Conservation (phyloP, 2,329 filamentous ascomycete species). For the Aspergillus sp. region DNA sequence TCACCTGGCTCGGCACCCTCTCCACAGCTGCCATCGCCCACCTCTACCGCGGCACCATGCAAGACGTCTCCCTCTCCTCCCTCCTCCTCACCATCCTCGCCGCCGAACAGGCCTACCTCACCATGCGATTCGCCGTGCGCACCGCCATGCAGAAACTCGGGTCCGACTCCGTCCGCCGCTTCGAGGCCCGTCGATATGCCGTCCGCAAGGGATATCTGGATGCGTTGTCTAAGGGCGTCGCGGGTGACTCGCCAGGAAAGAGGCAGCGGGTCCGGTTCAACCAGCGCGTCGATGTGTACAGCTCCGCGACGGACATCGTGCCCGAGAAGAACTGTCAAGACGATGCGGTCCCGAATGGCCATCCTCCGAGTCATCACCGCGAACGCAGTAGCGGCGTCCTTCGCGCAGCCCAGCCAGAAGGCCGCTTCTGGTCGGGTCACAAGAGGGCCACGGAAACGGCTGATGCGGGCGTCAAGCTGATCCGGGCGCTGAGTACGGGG, state of each 20-base stretch:
- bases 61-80: constrained; percentile 63
- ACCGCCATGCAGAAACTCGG: constrained; percentile 68
- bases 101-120: constrained; percentile 75
- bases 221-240: constrained; percentile 5
- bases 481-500: constrained; percentile 35
- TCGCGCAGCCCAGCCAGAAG: constrained; percentile 31
- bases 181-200: constrained; percentile 66
- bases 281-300: constrained; percentile 24
- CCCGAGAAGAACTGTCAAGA: no score
- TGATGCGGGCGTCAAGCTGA: constrained; percentile 42
- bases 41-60: constrained; percentile 63
- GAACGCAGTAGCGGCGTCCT: constrained; percentile 16
- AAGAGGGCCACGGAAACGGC: constrained; percentile 44
- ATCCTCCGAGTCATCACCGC: constrained; percentile 8
- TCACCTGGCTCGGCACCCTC: constrained; percentile 88
- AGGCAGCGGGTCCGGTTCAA: constrained; percentile 24
- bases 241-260: constrained; percentile 3
- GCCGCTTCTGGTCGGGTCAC: constrained; percentile 46
- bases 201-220: constrained; percentile 69
- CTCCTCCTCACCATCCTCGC: constrained; percentile 70
- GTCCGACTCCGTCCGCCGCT: constrained; percentile 71
- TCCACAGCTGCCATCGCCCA: constrained; percentile 82
- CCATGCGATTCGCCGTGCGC: constrained; percentile 59
- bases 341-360: constrained; percentile 16
- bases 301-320: constrained; percentile 10